Conservation (phyloP, 768 basidiomycete species). For the Mycena vitilis region DNA sequence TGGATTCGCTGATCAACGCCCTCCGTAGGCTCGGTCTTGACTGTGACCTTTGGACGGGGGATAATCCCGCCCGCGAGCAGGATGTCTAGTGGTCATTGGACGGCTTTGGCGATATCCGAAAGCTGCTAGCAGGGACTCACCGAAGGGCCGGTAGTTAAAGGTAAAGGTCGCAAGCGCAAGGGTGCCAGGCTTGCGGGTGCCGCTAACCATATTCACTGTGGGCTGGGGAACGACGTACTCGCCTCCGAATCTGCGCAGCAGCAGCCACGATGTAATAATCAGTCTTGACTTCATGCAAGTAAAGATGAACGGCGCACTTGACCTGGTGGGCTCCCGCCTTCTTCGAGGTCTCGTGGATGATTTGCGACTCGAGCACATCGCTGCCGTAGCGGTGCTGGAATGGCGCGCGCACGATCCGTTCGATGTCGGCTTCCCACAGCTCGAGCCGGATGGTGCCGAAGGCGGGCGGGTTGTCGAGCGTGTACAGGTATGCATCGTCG, state of each 20-base stretch:
- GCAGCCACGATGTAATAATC: not conserved
- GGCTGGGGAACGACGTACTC: slow-evolving; percentile 46
- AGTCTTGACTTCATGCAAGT: too few species aligned
- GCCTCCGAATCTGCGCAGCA: slow-evolving; percentile 42
- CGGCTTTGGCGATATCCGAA: too few species aligned
- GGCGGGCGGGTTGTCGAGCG: slow-evolving; percentile 36
- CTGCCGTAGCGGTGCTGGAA: slow-evolving; percentile 42
- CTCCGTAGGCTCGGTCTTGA: slow-evolving; percentile 31
- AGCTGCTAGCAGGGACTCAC: slow-evolving; percentile 34
- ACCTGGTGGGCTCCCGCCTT: slow-evolving; percentile 50
- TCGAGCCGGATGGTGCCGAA: slow-evolving; percentile 48
- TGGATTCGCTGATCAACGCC: slow-evolving; percentile 30
- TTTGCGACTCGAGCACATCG: slow-evolving; percentile 41
- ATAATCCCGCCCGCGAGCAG: slow-evolving; percentile 32
- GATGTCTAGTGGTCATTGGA: slow-evolving; percentile 22
- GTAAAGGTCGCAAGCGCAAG: slow-evolving; percentile 45
- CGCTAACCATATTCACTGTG: slow-evolving; percentile 46
- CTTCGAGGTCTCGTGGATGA: slow-evolving; percentile 49
- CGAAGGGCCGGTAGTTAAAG: slow-evolving; percentile 50
- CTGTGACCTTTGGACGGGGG: slow-evolving; percentile 11
- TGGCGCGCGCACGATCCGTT: slow-evolving; percentile 37
- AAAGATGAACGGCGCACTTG: slow-evolving; percentile 34
- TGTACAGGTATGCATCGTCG: slow-evolving; percentile 39
- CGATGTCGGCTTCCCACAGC: slow-evolving; percentile 45
- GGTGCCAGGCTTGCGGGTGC: slow-evolving; percentile 35